Base-by-base conservation (phyloP, 2,329 filamentous ascomycete species). In the Dothideomycetes sp. region DNA sequence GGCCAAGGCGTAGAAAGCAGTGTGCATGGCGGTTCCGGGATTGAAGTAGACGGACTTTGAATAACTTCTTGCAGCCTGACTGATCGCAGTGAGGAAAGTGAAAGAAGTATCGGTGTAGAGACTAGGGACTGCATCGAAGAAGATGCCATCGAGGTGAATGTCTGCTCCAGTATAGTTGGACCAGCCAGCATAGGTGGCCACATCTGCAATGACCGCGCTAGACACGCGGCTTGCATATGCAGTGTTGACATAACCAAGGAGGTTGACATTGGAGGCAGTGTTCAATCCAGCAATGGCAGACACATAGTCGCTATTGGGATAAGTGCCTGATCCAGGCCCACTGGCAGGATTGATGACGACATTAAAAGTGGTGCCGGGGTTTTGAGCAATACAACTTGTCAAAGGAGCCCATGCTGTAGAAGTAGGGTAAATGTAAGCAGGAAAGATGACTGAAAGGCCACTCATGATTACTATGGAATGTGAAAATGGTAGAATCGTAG, bases 321-420 rank as follows among this genome's bases (percentile, higher is more conserved):
- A n/a, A 11, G 34, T 19, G 11, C 35, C 36, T 19, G 44, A 29
- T 14, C 46, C 50, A 8, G 54, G 43, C 3, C 54, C 54, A 14
- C 34, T 47, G 43, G 47, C 34, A 2, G 52, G 52, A 34, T 57
- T 57, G 40, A 56, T 46, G 40, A 57, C 47, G 18, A 50, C 46
- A 30, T 50, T 47, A 47, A 57, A 57, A 12, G 47, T 48, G 15
- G 52, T 47, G 24, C 46, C 40, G 18, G 52, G 54, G 33, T 53
- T 38, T n/a, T 42, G 19, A 15, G 36, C 38, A 19, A 54, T 42
- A 34, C 37, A 14, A 18, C 38, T 34, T 38, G 44, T 44, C 22
- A 45, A 36, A 4, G 45, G 45, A 14, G 44, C 9, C 45, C 45
- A 46, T 24, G 39, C 40, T 30, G 34, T 36, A 12, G 37, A 35